A percentile compares a stretch with the other conserved stretches of the same genome.
phyloP scores from a whole-genome alignment of 257 asterid genomes.

The Misopates orontium region DNA sequence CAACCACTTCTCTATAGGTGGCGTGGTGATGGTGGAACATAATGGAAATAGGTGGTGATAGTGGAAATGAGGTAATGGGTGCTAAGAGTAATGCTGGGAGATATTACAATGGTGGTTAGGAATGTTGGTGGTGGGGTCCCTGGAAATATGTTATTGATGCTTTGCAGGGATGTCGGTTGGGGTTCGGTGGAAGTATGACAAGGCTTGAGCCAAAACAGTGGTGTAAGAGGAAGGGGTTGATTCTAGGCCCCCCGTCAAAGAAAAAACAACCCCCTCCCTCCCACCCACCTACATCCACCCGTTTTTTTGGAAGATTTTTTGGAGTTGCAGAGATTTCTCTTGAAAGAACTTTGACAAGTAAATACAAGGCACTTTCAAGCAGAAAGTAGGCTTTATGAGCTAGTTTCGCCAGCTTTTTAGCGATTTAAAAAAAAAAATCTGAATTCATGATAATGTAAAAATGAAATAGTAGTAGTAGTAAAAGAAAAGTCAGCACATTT shows the following conservation, averaged over 20 bases:
- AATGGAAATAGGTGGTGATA: neutral
- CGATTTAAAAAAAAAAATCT: neutral
- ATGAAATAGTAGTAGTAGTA: neutral
- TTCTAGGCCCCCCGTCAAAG: neutral
- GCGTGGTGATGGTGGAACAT: neutral
- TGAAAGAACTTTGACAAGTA: neutral
- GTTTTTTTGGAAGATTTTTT: neutral
- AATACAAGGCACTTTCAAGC: neutral
- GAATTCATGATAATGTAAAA: neutral
- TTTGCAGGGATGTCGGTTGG: neutral
- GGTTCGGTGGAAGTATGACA: neutral
- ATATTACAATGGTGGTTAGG: neutral
- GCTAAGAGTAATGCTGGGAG: neutral
- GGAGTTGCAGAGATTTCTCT: too few relatives aligned
- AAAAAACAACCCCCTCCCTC: too few relatives aligned
- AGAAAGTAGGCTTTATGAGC: neutral
- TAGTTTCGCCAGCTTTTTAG: neutral
- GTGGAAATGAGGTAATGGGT: constrained; percentile 2
- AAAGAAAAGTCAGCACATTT: neutral
- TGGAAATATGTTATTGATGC: neutral
- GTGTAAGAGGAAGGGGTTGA: neutral
- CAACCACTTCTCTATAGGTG: neutral
- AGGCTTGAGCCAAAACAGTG: neutral
- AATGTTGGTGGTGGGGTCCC: neutral
- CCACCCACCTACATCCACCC: neutral